These are phyloP conservation scores for Diaporthe destruens DNA, from an alignment of 2,329 filamentous ascomycete species.

Conservation along the genomic window DNA sequence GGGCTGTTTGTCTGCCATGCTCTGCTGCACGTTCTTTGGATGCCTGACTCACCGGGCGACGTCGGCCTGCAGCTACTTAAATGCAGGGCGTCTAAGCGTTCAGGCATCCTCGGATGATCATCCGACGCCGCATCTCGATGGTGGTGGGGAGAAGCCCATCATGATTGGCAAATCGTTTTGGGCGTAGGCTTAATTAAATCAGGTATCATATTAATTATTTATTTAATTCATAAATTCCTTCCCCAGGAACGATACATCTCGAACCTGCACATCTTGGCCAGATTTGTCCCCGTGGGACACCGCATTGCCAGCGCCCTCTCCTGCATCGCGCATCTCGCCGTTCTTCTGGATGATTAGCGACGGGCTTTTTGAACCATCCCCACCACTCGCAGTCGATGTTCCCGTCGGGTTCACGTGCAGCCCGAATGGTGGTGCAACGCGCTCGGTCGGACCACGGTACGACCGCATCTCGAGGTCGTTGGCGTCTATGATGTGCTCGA, in stretches of 20 bases:
- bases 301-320: not conserved
- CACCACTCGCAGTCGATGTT: not conserved
- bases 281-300: not conserved
- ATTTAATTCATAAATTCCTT: not conserved
- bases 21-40: not conserved
- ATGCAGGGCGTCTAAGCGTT: too few relatives aligned
- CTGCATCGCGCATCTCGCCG: not conserved
- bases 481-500: slow-evolving; percentile 7
- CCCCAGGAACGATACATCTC: not conserved
- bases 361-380: not conserved
- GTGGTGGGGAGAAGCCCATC: not conserved
- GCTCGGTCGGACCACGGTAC: not conserved
- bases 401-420: too few relatives aligned
- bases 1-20: too few relatives aligned
- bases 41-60: slow-evolving; percentile 6
- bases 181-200: not conserved
- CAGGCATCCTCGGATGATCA: too few relatives aligned
- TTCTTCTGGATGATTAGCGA: slow-evolving; percentile 27
- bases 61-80: not conserved
- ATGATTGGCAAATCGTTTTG: not conserved
- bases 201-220: not conserved
- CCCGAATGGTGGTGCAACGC: not conserved
- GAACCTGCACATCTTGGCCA: not conserved
- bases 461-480: slow-evolving; percentile 26
- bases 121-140: not conserved